These are phyloP conservation scores for Tuctoria greenei DNA, from an alignment of 176 grass and related monocot genomes.

Conservation along the genomic window DNA sequence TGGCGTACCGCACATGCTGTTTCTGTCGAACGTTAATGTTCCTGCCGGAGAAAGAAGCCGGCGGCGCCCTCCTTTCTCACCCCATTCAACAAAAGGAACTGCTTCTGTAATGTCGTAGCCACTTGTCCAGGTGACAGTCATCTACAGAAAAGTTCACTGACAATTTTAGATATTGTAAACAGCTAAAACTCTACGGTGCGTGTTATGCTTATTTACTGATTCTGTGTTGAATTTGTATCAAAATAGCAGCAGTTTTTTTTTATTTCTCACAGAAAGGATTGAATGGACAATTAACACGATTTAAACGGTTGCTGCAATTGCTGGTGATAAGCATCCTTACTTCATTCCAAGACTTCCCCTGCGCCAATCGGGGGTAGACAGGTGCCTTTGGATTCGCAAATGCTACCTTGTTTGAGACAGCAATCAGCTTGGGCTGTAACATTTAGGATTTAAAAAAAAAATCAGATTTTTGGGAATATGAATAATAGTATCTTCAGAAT, in stretches of 20 bases:
- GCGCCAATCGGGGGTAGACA: constrained; percentile 70
- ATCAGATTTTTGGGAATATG: neutral
- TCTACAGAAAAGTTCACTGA: constrained; percentile 34
- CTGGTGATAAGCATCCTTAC: constrained; percentile 36
- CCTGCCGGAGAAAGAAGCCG: constrained; percentile 61
- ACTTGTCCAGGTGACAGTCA: constrained; percentile 89
- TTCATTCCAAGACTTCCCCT: constrained; percentile 79
- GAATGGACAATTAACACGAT: neutral
- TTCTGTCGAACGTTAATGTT: constrained; percentile 71
- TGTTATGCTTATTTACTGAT: neutral
- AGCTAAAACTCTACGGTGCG: neutral
- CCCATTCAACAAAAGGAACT: constrained; percentile 83
- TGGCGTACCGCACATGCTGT: constrained; percentile 81
- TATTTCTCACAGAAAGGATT: neutral
- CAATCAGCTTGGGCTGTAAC: constrained; percentile 63
- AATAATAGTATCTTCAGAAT: neutral
- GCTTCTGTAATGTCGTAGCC: constrained; percentile 69
- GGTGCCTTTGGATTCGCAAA: constrained; percentile 78
- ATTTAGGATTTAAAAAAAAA: neutral
- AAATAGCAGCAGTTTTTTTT: neutral
- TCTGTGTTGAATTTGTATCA: neutral
- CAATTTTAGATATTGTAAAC: neutral
- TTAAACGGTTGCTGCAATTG: neutral
- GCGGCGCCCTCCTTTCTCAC: constrained; percentile 31
- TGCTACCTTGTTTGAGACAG: constrained; percentile 52